Base-by-base conservation (phyloP, 805 yeast genomes). In the Kluyveromyces siamensis region DNA sequence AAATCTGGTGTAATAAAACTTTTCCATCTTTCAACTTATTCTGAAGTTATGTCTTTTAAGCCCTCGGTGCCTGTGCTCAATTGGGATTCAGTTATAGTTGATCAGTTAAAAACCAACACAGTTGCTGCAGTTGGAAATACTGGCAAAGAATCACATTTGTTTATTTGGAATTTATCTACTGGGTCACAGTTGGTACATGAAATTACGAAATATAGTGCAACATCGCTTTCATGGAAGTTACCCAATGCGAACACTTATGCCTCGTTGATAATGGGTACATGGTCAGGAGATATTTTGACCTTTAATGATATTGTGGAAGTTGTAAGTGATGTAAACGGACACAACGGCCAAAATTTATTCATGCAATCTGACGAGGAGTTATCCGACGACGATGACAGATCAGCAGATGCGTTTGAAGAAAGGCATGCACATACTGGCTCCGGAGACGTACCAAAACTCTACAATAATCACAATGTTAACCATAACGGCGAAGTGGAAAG, bases 141-240 rank as follows among this genome's bases (percentile, higher is more conserved):
- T 11, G 80, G 77, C 45, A 53, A 72, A n/a, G 77, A 74, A 47
- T 75, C 76, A 40, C 65, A 64, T 30, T 58, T 84, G 11, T 64
- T 75, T 11, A 59, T 90, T 6, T 83, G 87, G 82, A 76, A 83
- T 53, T 63, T 75, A 43, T 55, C 48, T 6, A 60, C 67, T 8
- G 67, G 66, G 47, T 69, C 61, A 47, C 50, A 50, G 16, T 21
- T 50, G n/a, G 37, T 19, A 18, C 49, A 48, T 18, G 67, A 68
- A 48, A 55, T 55, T n/a, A 58, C 64, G 17, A 55, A 51, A 19
- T 56, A 58, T 2, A 58, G 55, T 33, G 41, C 66, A 3, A 62
- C 66, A 13, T 70, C 61, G 45, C 41, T 65, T 25, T 60, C 70
- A 6, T 72, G 78, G 74, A 62, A 62, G 18, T 51, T 54, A 37